Evolutionary conservation across 2,329 filamentous ascomycete species (phyloP).

Genomic region (Setomelanomma holmii): DNA sequence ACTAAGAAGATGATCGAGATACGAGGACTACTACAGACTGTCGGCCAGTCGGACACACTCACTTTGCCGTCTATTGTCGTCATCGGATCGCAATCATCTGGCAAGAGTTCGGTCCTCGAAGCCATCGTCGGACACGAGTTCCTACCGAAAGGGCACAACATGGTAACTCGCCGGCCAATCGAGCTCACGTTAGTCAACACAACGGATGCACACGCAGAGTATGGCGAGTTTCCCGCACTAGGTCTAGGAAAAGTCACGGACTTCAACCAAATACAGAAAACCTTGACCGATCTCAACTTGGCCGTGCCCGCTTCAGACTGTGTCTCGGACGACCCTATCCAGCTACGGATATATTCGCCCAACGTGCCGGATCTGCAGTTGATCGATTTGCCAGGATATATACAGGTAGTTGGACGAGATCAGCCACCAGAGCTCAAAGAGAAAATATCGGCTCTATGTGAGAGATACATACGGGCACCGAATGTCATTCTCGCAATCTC

Average conservation of each 20-base stretch:
- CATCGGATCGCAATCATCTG: conserved; percentile 96
- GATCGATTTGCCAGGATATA: conserved; percentile 96
- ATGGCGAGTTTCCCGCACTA: conserved; percentile 93
- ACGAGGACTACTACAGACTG: conserved; percentile 84
- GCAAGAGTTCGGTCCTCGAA: conserved; percentile 96
- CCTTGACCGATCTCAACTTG: conserved; percentile 90
- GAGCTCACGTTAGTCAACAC: conserved; percentile 97
- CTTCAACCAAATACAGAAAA: conserved; percentile 90
- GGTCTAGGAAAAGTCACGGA: conserved; percentile 90
- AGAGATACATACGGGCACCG: conserved; percentile 96
- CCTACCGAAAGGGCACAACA: conserved; percentile 95
- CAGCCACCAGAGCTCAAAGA: conserved; percentile 92
- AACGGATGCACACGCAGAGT: conserved; percentile 83
- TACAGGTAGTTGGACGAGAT: conserved; percentile 90
- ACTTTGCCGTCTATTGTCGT: conserved; percentile 98
- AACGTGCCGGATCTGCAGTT: conserved; percentile 94
- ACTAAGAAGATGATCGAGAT: conserved; percentile 99
- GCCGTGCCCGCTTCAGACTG: conserved; percentile 91
- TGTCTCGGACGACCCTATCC: conserved; percentile 95
- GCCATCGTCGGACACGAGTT: conserved; percentile 98
- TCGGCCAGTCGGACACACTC: conserved; percentile 88
- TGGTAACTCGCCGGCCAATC: conserved; percentile 96
- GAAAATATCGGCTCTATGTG: conserved; percentile 93
- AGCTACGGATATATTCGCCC: conserved; percentile 92
- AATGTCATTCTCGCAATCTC: conserved; percentile 98